Conservation (phyloP, 129 eudicot genomes). For the Flaveria trinervia region DNA sequence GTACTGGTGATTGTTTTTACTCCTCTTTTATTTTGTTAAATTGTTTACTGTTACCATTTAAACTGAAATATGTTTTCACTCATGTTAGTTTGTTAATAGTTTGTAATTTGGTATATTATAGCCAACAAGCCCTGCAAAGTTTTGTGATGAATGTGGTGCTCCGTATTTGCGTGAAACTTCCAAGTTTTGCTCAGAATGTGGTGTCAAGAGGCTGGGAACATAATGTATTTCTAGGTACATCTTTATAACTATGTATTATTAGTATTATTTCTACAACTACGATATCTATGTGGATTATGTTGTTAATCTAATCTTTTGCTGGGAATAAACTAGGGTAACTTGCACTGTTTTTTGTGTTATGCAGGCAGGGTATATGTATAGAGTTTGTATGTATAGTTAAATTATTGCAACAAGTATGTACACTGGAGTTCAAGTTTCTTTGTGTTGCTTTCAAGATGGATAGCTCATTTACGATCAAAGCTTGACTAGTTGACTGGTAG, state of each 20-base stretch:
- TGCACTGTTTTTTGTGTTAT: not conserved
- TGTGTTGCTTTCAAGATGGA: not conserved
- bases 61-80: not conserved
- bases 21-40: not conserved
- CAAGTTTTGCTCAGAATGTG: conserved; percentile 97
- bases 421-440: not conserved
- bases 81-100: not conserved
- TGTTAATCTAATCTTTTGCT: too few species aligned
- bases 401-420: not conserved
- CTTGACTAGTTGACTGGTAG: conserved; percentile 5
- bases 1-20: conserved; percentile 47
- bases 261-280: not conserved
- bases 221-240: conserved; percentile 35
- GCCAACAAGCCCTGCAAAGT: conserved; percentile 95
- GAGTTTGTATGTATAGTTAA: conserved; percentile 11
- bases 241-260: not conserved
- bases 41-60: not conserved
- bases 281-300: not conserved
- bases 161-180: conserved; percentile 88
- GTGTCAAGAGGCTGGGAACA: conserved; percentile 82
- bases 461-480: not conserved
- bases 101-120: conserved; percentile 19
- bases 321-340: too few species aligned
- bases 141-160: conserved; percentile 95
- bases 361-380: conserved; percentile 11